Evolutionary conservation across 2,329 filamentous ascomycete genomes (phyloP), one percentile per base, ranked within the genome.

Genomic region (Scleromitrula shiraiana): DNA sequence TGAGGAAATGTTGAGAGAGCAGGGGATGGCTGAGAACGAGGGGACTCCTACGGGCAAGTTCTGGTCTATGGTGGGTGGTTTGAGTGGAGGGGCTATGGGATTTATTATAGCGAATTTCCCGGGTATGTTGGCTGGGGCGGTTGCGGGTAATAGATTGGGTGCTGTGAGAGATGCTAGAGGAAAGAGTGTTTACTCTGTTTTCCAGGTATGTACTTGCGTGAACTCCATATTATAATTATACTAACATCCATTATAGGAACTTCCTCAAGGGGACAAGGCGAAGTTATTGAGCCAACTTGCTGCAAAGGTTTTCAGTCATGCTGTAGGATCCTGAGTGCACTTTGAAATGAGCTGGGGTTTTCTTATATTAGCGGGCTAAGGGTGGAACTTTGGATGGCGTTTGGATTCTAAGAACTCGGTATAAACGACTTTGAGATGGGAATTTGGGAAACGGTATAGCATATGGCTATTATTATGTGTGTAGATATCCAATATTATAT

Each of bases 81-180:
- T 91, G 33, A 93, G 88, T 62, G 93, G 93, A 26, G 91, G 84
- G 10, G 87, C 88, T 2, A 77, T 98, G 65, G 93, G 93, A 0
- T 97, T 97, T 66, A 98, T 98, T 57, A 77, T 97, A 22, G 93
- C 84, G 23, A 97, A 97, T 64, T 80, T 96, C 41, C 87, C 91
- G 0, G 93, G 93, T 0, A 76, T 91, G 61, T 67, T 97, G 30
- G 91, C 91, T 0, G 93, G 93, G 2, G 88, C 88, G 2, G 90
- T 96, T 2, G 91, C 90, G 0, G 93, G 93, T 9, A 97, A 96
- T 68, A 71, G 90, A 43, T 69, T 97, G n/a, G 93, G 93, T 1
- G 87, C 88, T 6, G 79, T 98, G 17, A 75, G 93, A 49, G 93
- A 98, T 68, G 81, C 85, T 26, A 89, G 82, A 68, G 90, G 90